These are phyloP conservation scores for Ophiostoma piceae DNA, from an alignment of 2,329 filamentous ascomycete species.

Conservation along the genomic window DNA sequence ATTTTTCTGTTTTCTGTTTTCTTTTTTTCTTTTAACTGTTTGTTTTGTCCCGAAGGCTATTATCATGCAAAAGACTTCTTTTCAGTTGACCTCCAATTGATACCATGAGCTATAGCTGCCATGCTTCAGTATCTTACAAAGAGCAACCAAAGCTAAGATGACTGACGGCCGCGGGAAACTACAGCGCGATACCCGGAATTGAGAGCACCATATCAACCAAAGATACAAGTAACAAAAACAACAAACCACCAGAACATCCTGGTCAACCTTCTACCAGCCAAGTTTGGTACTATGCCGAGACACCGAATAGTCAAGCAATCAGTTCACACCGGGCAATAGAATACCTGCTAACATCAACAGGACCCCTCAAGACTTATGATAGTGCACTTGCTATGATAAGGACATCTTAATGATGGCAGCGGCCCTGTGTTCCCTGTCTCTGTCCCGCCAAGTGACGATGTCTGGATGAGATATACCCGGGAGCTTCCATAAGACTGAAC, in stretches of 20 bases:
- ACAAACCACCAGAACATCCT: not conserved
- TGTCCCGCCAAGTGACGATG: not conserved
- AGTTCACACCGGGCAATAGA: not conserved
- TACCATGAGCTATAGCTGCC: not conserved
- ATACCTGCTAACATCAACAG: not conserved
- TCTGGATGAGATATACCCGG: not conserved
- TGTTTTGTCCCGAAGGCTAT: not conserved
- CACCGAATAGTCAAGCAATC: constrained; percentile 4
- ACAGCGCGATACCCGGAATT: not conserved
- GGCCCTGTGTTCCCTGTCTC: not conserved
- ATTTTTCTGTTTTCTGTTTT: not conserved
- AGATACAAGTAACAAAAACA: too few species aligned
- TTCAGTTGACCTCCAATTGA: not conserved
- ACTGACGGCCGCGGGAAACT: not conserved
- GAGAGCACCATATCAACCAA: not conserved
- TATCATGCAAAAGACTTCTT: not conserved
- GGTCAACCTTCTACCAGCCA: not conserved
- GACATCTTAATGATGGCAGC: not conserved
- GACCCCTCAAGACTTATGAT: not conserved
- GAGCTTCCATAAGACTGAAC: not conserved
- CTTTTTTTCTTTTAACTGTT: not conserved
- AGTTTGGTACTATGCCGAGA: constrained; percentile 4
- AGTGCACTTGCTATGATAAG: not conserved
- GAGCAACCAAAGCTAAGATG: not conserved
- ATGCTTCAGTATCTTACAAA: not conserved